Conservation (phyloP, 306 rosid species). For the Fagus sylvatica region DNA sequence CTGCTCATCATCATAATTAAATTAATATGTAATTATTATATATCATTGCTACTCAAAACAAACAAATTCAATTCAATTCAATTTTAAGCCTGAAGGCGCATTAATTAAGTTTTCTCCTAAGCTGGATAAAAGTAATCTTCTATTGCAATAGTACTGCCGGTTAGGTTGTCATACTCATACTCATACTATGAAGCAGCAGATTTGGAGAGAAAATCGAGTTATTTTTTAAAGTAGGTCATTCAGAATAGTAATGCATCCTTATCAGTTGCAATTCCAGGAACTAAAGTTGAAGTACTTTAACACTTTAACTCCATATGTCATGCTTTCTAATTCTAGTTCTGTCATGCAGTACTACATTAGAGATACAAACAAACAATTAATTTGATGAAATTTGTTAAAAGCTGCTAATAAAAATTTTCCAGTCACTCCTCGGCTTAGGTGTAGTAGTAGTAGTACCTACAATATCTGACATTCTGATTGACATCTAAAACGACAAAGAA, state of each 20-base stretch:
- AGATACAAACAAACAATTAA: no score
- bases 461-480: slow-evolving; percentile 1
- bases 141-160: not conserved
- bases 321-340: no score
- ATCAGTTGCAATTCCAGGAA: not conserved
- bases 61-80: not conserved
- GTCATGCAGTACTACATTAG: no score
- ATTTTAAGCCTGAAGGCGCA: not conserved
- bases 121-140: not conserved
- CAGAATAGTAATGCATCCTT: not conserved
- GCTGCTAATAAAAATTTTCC: not conserved
- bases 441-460: not conserved
- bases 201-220: not conserved
- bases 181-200: not conserved
- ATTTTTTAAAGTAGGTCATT: not conserved
- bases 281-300: not conserved
- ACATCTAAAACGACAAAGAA: not conserved
- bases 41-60: not conserved
- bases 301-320: not conserved
- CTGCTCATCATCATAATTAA: not conserved
- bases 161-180: not conserved
- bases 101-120: not conserved
- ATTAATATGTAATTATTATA: not conserved
- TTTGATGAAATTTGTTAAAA: not conserved
- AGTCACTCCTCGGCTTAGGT: not conserved